Percentiles rank a stretch among this genome's conserved stretches.
phyloP scores from a whole-genome alignment of 164 flowering plant genomes.

The Chloranthus sessilifolius region DNA sequence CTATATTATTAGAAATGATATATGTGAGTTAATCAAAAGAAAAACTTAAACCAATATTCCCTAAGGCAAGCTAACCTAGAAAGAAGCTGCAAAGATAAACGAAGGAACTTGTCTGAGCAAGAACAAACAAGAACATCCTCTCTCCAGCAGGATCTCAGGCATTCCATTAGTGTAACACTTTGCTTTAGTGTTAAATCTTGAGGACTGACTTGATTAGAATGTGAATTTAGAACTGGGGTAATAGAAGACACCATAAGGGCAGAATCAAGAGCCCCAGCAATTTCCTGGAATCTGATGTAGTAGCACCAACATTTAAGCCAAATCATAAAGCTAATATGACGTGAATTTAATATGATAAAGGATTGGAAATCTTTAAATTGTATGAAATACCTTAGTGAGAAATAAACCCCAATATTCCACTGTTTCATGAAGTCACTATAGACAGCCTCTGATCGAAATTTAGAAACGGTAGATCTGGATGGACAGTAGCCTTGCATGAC shows the following conservation, averaged over 20 bases:
- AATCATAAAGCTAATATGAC: no score
- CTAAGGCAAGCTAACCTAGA: conserved; percentile 52
- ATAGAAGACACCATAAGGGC: conserved; percentile 51
- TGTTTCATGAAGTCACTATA: conserved; percentile 86
- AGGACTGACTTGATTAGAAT: conserved; percentile 26
- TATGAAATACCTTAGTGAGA: conserved; percentile 69
- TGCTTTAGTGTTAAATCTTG: conserved; percentile 58
- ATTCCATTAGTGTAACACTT: conserved; percentile 71
- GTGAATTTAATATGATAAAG: no score
- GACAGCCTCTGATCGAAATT: conserved; percentile 71
- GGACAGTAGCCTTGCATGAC: conserved; percentile 80
- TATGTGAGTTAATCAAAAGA: neutral
- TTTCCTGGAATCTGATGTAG: conserved; percentile 84
- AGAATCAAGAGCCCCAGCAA: conserved; percentile 84
- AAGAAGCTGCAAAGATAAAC: conserved; percentile 86
- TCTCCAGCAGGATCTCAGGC: conserved; percentile 88
- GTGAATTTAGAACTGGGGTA: conserved; percentile 35
- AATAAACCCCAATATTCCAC: conserved; percentile 96
- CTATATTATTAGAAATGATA: neutral
- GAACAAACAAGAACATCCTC: conserved; percentile 81
- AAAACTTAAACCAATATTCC: conserved; percentile 1
- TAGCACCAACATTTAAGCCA: neutral
- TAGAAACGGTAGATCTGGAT: conserved; percentile 75
- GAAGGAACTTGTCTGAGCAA: conserved; percentile 87
- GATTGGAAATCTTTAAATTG: conserved; percentile 2